A percentile compares a stretch with the other conserved stretches of the same genome.
phyloP scores from a whole-genome alignment of 78 protist genomes.

The Polysphondylium violaceum region DNA sequence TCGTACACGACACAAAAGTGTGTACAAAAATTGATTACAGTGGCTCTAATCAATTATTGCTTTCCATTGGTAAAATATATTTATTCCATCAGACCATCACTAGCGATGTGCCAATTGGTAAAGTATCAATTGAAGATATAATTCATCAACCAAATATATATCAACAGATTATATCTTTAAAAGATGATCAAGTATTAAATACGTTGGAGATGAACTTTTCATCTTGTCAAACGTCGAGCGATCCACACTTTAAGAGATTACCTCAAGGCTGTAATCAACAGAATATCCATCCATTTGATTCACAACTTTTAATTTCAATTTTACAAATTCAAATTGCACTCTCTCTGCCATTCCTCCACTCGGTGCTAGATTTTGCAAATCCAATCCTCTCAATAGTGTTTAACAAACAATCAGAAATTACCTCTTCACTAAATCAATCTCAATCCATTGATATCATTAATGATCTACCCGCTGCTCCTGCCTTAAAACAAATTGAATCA shows the following conservation, averaged over 20 bases:
- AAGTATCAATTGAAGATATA: not conserved
- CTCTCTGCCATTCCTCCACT: not conserved
- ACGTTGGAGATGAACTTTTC: constrained; percentile 24
- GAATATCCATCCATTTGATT: constrained; percentile 18
- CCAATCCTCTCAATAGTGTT: constrained; percentile 7
- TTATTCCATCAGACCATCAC: constrained; percentile 6
- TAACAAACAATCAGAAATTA: not conserved
- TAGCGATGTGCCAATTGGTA: not conserved
- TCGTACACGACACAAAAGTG: constrained; percentile 11
- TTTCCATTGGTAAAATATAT: constrained; percentile 40
- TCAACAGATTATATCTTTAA: constrained; percentile 11
- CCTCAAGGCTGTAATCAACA: not conserved
- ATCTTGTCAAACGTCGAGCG: not conserved
- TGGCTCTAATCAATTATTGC: not conserved
- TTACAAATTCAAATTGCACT: constrained; percentile 22
- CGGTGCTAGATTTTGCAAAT: constrained; percentile 5
- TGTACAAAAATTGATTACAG: not conserved
- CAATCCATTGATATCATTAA: not conserved
- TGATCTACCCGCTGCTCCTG: not conserved
- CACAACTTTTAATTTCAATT: constrained; percentile 1
- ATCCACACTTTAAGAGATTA: not conserved
- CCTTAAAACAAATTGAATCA: not conserved
- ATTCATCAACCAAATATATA: constrained; percentile 12
- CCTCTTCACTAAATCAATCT: not conserved
- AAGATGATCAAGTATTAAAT: not conserved